Conservation (phyloP, 148 eudicot genomes). For the Chenopodium berlandieri region DNA sequence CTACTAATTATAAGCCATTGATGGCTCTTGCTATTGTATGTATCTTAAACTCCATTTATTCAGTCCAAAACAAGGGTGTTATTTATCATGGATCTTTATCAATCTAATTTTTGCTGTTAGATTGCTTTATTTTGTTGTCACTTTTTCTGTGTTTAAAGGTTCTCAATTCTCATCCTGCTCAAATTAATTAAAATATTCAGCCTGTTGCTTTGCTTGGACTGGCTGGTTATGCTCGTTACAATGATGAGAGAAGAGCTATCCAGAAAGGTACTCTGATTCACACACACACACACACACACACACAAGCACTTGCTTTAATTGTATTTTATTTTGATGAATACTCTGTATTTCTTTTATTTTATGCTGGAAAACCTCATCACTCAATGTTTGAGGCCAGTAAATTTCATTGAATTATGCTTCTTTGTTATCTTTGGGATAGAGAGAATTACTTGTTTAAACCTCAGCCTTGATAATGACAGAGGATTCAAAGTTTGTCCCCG, state of each 20-base stretch:
- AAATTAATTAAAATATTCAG: conserved; percentile 38
- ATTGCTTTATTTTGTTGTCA: conserved; percentile 18
- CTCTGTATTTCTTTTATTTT: not conserved
- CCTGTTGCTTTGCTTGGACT: conserved; percentile 59
- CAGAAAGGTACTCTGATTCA: conserved; percentile 49
- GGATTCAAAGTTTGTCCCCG: not conserved
- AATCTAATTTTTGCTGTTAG: not conserved
- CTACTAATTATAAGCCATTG: conserved; percentile 33
- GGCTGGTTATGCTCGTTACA: conserved; percentile 50
- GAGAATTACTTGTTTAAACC: not conserved
- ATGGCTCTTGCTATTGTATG: conserved; percentile 47
- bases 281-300: no score
- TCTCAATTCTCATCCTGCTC: conserved; percentile 13
- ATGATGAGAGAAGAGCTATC: conserved; percentile 82
- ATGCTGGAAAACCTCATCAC: not conserved
- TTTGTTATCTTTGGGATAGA: not conserved
- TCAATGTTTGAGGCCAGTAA: no score
- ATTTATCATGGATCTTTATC: not conserved
- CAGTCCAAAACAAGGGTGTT: not conserved
- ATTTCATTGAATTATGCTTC: not conserved
- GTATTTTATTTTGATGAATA: not conserved
- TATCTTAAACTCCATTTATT: conserved; percentile 13
- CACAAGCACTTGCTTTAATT: no score
- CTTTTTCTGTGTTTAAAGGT: not conserved
- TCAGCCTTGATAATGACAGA: not conserved